Evolutionary conservation across 2,329 filamentous ascomycete species (phyloP).

Genomic region (Arthrobotrys conoides): DNA sequence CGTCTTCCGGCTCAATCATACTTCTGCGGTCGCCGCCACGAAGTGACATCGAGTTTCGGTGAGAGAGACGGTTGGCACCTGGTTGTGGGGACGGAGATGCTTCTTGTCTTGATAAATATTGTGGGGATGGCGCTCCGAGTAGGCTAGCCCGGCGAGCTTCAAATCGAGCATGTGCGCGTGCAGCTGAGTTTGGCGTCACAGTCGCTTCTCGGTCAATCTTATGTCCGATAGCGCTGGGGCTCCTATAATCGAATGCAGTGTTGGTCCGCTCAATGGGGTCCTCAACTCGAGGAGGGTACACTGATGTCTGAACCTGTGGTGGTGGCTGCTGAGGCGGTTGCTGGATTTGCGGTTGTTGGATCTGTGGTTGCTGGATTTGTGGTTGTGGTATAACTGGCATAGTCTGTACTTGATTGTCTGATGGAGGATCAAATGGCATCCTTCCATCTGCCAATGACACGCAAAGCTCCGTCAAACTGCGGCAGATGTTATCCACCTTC

Average conservation of each 20-base stretch:
- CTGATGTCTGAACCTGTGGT: constrained; percentile 41
- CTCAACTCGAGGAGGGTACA: constrained; percentile 40
- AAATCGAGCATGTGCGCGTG: constrained; percentile 51
- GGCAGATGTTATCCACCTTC: constrained; percentile 93
- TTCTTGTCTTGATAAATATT: constrained; percentile 52
- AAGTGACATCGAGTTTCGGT: constrained; percentile 56
- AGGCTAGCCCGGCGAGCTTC: constrained; percentile 56
- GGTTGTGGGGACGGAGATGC: constrained; percentile 57
- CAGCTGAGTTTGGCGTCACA: constrained; percentile 52
- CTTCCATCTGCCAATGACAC: constrained; percentile 81
- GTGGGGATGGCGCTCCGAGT: constrained; percentile 41
- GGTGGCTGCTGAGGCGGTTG: constrained; percentile 21
- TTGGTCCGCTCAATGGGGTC: constrained; percentile 50
- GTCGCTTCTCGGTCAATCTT: constrained; percentile 58
- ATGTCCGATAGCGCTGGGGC: constrained; percentile 56
- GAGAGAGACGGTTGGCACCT: constrained; percentile 51
- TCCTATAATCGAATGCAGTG: constrained; percentile 54
- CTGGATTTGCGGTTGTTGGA: constrained; percentile 33
- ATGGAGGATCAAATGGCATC: constrained; percentile 61
- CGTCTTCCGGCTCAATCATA: constrained; percentile 48
- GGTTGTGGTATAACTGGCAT: constrained; percentile 29
- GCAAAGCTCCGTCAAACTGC: constrained; percentile 91
- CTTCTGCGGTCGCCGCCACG: constrained; percentile 37
- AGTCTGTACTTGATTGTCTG: constrained; percentile 41
- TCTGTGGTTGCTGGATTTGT: constrained; percentile 43